A percentile compares a stretch with the other conserved stretches of the same genome.
Evolutionary conservation across 2,329 filamentous ascomycete genomes (phyloP).

Genomic region (Fusarium lyarnte): DNA sequence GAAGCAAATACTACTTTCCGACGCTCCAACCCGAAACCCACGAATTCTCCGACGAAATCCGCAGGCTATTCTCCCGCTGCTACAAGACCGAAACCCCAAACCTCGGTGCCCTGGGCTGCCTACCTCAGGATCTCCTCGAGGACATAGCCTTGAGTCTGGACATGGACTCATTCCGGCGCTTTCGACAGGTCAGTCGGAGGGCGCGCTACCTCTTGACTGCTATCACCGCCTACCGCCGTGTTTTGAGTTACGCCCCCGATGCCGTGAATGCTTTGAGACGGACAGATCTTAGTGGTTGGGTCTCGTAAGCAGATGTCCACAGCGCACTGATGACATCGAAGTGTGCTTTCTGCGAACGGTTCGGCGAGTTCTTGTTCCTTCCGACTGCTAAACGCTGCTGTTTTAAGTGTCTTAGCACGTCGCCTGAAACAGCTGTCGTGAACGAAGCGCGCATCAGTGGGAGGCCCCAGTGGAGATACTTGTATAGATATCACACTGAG

Average conservation of each 20-base stretch:
- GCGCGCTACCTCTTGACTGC: background rate
- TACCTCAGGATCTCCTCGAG: fast-evolving
- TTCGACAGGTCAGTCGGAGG: background rate
- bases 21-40: background rate
- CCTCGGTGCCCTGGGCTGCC: fast-evolving
- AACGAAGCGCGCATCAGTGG: fast-evolving
- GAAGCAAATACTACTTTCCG: background rate
- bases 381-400: conserved; percentile 10
- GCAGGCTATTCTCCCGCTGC: background rate
- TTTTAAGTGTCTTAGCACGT: background rate
- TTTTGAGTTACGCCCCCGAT: background rate
- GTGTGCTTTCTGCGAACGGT: conserved; percentile 1
- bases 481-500: background rate
- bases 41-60: fast-evolving
- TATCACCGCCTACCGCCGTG: fast-evolving
- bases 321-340: fast-evolving
- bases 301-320: background rate
- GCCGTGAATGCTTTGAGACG: background rate
- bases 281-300: fast-evolving
- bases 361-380: conserved; percentile 10
- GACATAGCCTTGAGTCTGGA: background rate
- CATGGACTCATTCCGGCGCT: background rate
- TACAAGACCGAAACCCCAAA: background rate
- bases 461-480: fast-evolving
- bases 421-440: background rate